Evolutionary conservation across 2,329 filamentous ascomycete genomes (phyloP).

Genomic region (Hymenoscyphus salicellus): DNA sequence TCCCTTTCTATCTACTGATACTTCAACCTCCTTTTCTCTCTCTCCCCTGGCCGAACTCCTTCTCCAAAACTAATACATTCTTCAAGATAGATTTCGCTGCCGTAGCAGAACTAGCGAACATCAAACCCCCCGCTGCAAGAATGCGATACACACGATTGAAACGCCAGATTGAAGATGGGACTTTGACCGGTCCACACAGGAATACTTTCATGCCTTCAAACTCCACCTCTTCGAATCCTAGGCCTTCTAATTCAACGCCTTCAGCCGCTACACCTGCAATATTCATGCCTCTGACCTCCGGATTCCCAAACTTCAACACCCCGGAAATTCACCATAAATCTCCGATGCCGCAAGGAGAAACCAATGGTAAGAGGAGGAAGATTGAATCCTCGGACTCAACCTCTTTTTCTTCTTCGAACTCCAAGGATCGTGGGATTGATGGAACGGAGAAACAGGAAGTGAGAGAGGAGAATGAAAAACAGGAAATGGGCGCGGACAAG

Average conservation of each 20-base stretch:
- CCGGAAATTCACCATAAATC: neutral
- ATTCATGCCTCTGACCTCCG: neutral
- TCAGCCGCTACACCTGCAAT: neutral
- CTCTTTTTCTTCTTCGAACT: neutral
- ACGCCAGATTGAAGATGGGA: conserved; percentile 34
- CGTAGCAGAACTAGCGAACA: conserved; percentile 35
- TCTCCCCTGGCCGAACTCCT: neutral
- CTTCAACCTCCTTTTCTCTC: no score
- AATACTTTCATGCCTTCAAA: neutral
- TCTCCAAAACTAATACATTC: conserved; percentile 14
- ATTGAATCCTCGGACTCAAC: neutral
- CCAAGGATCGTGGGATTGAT: no score
- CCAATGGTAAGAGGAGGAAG: neutral
- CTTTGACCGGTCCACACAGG: conserved; percentile 28
- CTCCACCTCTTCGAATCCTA: neutral
- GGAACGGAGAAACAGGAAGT: neutral
- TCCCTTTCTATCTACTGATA: no score
- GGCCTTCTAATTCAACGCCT: neutral
- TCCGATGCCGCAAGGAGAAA: neutral
- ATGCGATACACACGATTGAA: conserved; percentile 41
- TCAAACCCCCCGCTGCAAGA: conserved; percentile 40
- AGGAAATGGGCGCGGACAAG: neutral
- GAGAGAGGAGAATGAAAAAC: neutral
- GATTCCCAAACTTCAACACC: no score
- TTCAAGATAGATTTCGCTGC: conserved; percentile 40